Evolutionary conservation across 345 rosid genomes (phyloP), one percentile per base, ranked within the genome.

Genomic region (Moricandia moricandioides): DNA sequence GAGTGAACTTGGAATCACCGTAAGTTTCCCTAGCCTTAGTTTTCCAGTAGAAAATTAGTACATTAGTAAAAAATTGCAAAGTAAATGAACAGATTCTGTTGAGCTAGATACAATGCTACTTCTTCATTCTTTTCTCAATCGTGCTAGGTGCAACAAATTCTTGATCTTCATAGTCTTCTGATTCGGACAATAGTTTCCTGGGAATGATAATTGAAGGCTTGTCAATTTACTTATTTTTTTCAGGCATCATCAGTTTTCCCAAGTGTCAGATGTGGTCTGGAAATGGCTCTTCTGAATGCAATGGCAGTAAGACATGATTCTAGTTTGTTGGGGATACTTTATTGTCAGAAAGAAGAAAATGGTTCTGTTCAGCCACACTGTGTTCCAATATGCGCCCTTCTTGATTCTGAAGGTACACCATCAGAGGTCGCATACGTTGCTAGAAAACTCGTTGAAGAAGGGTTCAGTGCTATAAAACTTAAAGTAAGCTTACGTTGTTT

Each of bases 261-360:
- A 6, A 94, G 96, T 85, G 96, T 94, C 70, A 82, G 93, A 84
- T 94, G 93, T 77, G 98, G 98, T 79, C 70, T 94, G 71, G 98
- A 94, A 87, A 89, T 91, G 98, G 97, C 97, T 69, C 81, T 94
- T 54, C 87, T 94, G 63, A 87, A 79, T 79, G 97, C 89, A 31
- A 45, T 89, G 43, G 91, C 94, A 40, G 86, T 56, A 76, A 86
- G 83, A 57, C 81, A 84, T 80, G 84, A 85, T 78, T 83, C 84
- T 55, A 82, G 84, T 79, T 81, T 94, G 73, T 66, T 86, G 54
- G 75, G 73, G 73, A 76, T 89, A 60, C 87, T 86, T 51, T 75
- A 78, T 73, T 78, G 82, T 33, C 74, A 7, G 66, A 71, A 63
- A 69, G 83, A 66, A 70, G 78, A 56, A 68, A 85, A 71, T 74